phyloP scores from a whole-genome alignment of 2,329 filamentous ascomycete genomes.

The Hypoxylon sp. region DNA sequence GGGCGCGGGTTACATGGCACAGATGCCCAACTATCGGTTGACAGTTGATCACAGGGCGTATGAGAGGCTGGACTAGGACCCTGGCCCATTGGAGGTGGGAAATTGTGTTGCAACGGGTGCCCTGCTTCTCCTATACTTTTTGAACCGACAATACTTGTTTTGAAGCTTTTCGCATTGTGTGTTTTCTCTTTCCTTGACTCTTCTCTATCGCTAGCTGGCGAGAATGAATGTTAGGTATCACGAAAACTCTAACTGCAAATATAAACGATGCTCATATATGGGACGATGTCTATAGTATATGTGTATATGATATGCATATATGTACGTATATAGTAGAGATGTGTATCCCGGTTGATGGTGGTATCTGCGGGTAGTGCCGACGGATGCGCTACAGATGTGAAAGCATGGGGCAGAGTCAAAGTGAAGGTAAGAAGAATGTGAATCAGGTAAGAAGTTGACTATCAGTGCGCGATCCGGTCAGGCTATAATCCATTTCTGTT shows the following conservation, averaged over 20 bases:
- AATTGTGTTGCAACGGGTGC: constrained; percentile 43
- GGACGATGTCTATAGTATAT: neutral
- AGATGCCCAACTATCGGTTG: constrained; percentile 29
- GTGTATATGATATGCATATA: neutral
- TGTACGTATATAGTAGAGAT: neutral
- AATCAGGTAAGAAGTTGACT: constrained; percentile 9
- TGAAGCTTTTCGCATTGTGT: constrained; percentile 49
- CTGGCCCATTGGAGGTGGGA: constrained; percentile 27
- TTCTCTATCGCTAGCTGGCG: constrained; percentile 43
- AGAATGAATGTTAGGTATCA: constrained; percentile 46
- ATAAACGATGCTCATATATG: constrained; percentile 47
- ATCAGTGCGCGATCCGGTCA: constrained; percentile 5
- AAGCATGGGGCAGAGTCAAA: neutral
- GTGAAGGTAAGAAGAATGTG: neutral
- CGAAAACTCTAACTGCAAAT: constrained; percentile 48
- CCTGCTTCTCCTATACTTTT: constrained; percentile 47
- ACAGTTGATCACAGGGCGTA: constrained; percentile 35
- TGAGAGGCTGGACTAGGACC: constrained; percentile 29
- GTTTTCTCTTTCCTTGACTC: constrained; percentile 39
- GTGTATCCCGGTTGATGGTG: constrained; percentile 4
- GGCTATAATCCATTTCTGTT: constrained; percentile 19
- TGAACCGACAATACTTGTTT: constrained; percentile 43
- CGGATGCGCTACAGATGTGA: neutral
- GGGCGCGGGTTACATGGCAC: constrained; percentile 32
- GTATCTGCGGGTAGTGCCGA: constrained; percentile 7